Conservation (phyloP, 148 eudicot genomes). For the Nepenthes gracilis region DNA sequence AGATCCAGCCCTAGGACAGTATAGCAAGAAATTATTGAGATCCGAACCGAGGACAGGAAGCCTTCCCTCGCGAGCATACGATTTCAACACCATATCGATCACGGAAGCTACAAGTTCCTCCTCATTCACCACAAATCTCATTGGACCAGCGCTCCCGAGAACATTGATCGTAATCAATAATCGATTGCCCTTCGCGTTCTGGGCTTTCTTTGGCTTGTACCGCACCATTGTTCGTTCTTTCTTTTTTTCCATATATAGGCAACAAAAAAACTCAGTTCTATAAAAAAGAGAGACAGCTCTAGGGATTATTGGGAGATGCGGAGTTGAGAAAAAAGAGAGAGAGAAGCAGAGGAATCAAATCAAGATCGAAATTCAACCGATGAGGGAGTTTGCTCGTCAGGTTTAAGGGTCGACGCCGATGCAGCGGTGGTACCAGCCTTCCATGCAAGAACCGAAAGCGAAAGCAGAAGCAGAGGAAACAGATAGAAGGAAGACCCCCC, state of each 20-base stretch:
- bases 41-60: conserved; percentile 38
- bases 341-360: background rate
- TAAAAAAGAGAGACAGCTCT: no score
- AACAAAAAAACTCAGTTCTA: background rate
- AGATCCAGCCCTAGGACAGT: conserved; percentile 26
- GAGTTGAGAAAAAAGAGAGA: no score
- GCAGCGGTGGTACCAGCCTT: conserved; percentile 61
- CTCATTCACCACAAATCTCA: conserved; percentile 33
- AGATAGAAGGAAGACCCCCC: conserved; percentile 1
- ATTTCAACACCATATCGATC: conserved; percentile 24
- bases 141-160: conserved; percentile 46
- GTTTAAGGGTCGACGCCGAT: conserved; percentile 21
- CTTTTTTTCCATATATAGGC: background rate
- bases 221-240: background rate
- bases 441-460: conserved; percentile 41
- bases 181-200: conserved; percentile 12
- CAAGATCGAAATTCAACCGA: background rate
- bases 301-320: no score
- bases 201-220: conserved; percentile 1
- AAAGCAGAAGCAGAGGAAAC: conserved; percentile 6
- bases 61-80: conserved; percentile 40
- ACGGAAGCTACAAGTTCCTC: conserved; percentile 30
- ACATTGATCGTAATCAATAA: conserved; percentile 36
- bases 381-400: background rate
- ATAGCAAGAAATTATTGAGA: conserved; percentile 24